phyloP scores from a whole-genome alignment of 805 yeast genomes.

The Millerozyma miso region DNA sequence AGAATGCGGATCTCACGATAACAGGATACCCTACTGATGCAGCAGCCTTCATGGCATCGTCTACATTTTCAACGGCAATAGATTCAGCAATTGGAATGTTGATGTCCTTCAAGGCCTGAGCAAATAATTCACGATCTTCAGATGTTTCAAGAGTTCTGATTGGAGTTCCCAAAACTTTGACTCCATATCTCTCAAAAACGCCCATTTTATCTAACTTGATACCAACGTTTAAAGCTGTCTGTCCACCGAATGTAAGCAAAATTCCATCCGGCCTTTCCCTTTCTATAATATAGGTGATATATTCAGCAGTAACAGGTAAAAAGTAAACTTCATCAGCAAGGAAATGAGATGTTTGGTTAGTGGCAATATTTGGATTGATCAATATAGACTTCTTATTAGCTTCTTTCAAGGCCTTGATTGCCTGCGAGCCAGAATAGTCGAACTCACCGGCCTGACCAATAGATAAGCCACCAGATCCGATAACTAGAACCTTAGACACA shows the following conservation, averaged over 20 bases:
- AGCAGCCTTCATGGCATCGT: constrained; percentile 92
- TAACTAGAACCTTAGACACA: constrained; percentile 80
- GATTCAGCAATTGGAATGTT: constrained; percentile 96
- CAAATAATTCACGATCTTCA: constrained; percentile 95
- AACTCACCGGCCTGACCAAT: constrained; percentile 99
- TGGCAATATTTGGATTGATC: constrained; percentile 94
- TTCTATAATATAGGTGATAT: constrained; percentile 90
- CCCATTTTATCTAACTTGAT: constrained; percentile 94
- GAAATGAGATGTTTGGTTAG: constrained; percentile 93
- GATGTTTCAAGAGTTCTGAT: constrained; percentile 93
- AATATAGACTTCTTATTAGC: constrained; percentile 81
- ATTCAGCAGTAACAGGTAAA: constrained; percentile 95
- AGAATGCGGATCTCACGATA: constrained; percentile 95
- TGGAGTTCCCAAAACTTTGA: constrained; percentile 96
- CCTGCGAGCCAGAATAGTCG: constrained; percentile 96
- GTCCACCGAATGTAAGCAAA: constrained; percentile 96
- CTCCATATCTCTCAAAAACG: constrained; percentile 81
- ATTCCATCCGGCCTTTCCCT: constrained; percentile 97
- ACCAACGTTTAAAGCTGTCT: constrained; percentile 95
- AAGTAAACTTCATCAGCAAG: constrained; percentile 94
- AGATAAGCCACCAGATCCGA: constrained; percentile 96
- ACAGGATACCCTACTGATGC: constrained; percentile 87
- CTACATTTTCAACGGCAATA: constrained; percentile 89
- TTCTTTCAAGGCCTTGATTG: constrained; percentile 91
- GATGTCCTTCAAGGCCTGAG: constrained; percentile 92